Base-by-base conservation (phyloP, 2,329 filamentous ascomycete species). In the Pyricularia pennisetigena region DNA sequence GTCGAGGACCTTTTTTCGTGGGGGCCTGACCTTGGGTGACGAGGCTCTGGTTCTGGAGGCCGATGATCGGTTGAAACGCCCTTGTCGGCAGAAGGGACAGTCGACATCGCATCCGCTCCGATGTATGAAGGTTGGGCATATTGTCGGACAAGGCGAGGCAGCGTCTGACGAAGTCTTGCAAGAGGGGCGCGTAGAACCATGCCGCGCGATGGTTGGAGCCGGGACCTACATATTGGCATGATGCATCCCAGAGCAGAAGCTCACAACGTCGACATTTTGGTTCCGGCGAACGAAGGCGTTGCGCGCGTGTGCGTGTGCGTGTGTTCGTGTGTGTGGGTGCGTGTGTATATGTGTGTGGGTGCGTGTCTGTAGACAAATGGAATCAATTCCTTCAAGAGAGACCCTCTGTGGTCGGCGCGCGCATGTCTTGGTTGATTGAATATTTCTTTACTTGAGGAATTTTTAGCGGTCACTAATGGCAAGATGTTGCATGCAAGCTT, bases 231-330 rank as follows among this genome's bases (percentile, higher is more conserved):
- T 75, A 76, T 70, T 74, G 77, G 76, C 72, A 76, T 78, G 78
- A 76, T 78, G 78, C 80, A 78, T 77, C 80, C 79, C 75, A 80
- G 76, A 77, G 80, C 81, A 83, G 82, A 78, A 73, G 75, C 78
- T 78, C 32, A 82, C 80, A 72, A 75, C 69, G 68, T 72, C 80
- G 82, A 8, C 64, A 61, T 66, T 23, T 35, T 62, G 4, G 62
- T 57, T 20, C 41, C n/a, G 10, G 32, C 12, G 64, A 35, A 12
- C 23, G 10, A n/a, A 10, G 57, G 9, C 4, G 23, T n/a, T 61
- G n/a, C n/a, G n/a, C n/a, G n/a, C n/a, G n/a, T n/a, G n/a, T n/a
- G n/a, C n/a, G n/a, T n/a, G n/a, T n/a, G n/a, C n/a, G n/a, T n/a
- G n/a, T n/a, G n/a, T n/a, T n/a, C n/a, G n/a, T n/a, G n/a, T n/a